Evolutionary conservation across 306 rosid genomes (phyloP), one percentile per base, ranked within the genome.

Genomic region (Adenanthera pavonina): DNA sequence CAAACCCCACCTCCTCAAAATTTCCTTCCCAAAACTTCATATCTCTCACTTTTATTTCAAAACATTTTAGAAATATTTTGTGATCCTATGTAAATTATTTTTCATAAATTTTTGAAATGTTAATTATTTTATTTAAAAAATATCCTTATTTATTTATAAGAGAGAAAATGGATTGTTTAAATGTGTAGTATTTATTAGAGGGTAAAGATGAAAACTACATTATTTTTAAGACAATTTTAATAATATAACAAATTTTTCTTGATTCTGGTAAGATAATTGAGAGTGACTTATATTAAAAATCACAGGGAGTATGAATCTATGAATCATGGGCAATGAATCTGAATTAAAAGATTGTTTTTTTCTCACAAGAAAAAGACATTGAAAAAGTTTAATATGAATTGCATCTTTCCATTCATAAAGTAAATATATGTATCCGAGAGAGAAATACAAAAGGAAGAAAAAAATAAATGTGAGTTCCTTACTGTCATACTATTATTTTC

Each of bases 291-390:
- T 25, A 25, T 25, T 25, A 25, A 25, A 1, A 1, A 25, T 0
- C 30, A 1, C 0, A 25, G 30, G 30, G 30, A 25, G 36, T 9
- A 33, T 61, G 34, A 8, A 30, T 33, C 13, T 61, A 33, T 61
- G 43, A 4, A 12, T 33, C 4, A 61, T 38, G 41, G 20, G 43
- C 61, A 75, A 74, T 36, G 38, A 33, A 82, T 78, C 75, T 85
- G 6, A 56, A 59, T 69, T 72, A 67, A 59, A 69, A 80, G 46
- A 0, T 30, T 30, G 4, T 25, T 59, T 20, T 8, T 7, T 36
- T 4, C 40, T 6, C 17, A 7, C 4, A 38, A 38, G 51, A 7
- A 35, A 6, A 35, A 15, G 44, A 64, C 16, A 12, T 2, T 2
- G 3, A 25, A 15, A 62, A 35, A 35, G 19, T 15, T 35, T 43